These are phyloP conservation scores for Ascochyta koolunga DNA, from an alignment of 2,329 filamentous ascomycete genomes.

Conservation along the genomic window DNA sequence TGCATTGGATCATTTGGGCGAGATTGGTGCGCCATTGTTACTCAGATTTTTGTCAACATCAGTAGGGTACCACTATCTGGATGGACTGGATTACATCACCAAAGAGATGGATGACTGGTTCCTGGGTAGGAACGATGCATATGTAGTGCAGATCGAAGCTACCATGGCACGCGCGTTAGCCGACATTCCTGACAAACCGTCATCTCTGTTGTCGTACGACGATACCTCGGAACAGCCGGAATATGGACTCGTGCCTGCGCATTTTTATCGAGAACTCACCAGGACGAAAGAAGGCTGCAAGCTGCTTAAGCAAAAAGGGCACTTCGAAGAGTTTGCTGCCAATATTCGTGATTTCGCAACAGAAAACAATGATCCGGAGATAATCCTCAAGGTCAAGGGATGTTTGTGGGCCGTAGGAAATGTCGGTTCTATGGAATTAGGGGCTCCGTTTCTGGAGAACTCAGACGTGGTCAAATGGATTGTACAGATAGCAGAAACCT, in stretches of 20 bases:
- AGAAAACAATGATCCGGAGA: conserved; percentile 82
- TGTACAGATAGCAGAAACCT: conserved; percentile 83
- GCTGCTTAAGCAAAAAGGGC: conserved; percentile 87
- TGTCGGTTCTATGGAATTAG: conserved; percentile 96
- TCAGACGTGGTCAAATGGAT: conserved; percentile 88
- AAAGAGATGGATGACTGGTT: conserved; percentile 99
- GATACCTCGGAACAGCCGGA: conserved; percentile 56
- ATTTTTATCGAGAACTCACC: conserved; percentile 95
- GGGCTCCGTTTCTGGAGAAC: conserved; percentile 89
- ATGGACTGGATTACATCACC: conserved; percentile 96
- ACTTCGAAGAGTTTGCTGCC: conserved; percentile 90
- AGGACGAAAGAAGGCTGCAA: conserved; percentile 91
- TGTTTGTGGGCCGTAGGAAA: conserved; percentile 98
- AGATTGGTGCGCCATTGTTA: conserved; percentile 92
- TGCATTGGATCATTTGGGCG: conserved; percentile 90
- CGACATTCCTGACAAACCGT: conserved; percentile 62
- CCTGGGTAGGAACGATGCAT: conserved; percentile 93
- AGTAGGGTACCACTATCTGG: conserved; percentile 95
- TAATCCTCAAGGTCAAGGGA: conserved; percentile 91
- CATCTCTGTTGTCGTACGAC: conserved; percentile 51
- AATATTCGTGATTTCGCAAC: conserved; percentile 89
- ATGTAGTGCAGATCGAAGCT: conserved; percentile 93
- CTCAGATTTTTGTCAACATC: conserved; percentile 94
- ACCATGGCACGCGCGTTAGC: conserved; percentile 85
- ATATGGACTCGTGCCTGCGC: conserved; percentile 77